Conservation (phyloP, 2,329 filamentous ascomycete genomes). For the Penicillium sp. region DNA sequence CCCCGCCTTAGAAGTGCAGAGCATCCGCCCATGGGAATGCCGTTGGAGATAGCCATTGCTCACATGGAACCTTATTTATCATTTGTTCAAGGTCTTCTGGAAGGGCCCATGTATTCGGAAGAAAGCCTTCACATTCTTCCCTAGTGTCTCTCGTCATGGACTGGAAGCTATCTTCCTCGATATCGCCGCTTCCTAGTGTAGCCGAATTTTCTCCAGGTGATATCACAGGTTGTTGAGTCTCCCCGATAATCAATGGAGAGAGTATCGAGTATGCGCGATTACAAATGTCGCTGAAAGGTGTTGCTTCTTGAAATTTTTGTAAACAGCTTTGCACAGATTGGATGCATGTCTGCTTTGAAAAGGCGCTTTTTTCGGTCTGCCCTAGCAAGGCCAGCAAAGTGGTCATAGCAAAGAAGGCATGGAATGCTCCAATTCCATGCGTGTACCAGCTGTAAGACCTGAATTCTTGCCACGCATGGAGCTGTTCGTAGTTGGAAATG, state of each 20-base stretch:
- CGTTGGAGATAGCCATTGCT: background rate
- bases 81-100: background rate
- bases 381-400: background rate
- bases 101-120: background rate
- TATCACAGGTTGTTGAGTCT: no score
- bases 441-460: background rate
- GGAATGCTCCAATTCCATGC: background rate
- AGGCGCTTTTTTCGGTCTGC: background rate
- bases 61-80: background rate
- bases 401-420: background rate
- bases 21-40: background rate
- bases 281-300: background rate
- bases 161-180: no score
- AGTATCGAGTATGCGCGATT: background rate
- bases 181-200: no score
- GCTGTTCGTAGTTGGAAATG: background rate
- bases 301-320: background rate
- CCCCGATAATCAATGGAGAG: background rate
- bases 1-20: background rate
- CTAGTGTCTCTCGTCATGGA: background rate
- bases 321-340: background rate
- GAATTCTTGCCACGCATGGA: background rate
- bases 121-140: background rate
- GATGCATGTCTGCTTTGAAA: background rate
- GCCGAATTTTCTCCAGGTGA: no score